These are phyloP conservation scores for Cymbidium sinense DNA, from an alignment of 106 monocot genomes.

Conservation along the genomic window DNA sequence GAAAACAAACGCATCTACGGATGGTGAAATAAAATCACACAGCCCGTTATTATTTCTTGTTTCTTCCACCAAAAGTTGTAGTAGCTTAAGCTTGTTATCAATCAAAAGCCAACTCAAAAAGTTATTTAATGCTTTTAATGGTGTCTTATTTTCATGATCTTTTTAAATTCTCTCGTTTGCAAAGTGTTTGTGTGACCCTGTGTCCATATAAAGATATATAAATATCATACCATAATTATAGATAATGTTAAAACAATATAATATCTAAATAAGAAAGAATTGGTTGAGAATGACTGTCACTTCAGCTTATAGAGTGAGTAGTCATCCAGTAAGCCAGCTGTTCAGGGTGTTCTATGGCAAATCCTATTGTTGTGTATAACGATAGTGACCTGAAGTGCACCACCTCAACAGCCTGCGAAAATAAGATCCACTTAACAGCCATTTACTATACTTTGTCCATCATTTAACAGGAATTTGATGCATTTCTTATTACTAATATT, in stretches of 20 bases:
- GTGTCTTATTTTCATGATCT: too few relatives aligned
- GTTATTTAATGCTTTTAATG: too few relatives aligned
- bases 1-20: not conserved
- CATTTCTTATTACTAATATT: not conserved
- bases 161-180: too few relatives aligned
- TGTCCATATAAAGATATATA: too few relatives aligned
- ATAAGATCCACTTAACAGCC: not conserved
- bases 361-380: not conserved
- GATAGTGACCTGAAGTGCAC: not conserved
- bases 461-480: not conserved
- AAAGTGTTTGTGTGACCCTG: too few relatives aligned
- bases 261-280: not conserved
- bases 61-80: too few relatives aligned
- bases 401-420: not conserved
- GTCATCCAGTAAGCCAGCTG: not conserved
- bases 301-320: not conserved
- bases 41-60: too few relatives aligned
- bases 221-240: too few relatives aligned
- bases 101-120: too few relatives aligned
- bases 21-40: too few relatives aligned
- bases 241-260: not conserved
- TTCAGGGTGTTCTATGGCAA: too few relatives aligned
- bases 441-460: not conserved
- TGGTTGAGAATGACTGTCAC: not conserved
- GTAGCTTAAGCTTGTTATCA: too few relatives aligned